phyloP scores from a whole-genome alignment of 1,284 basidiomycete species.

The Ceratobasidium sp. region DNA sequence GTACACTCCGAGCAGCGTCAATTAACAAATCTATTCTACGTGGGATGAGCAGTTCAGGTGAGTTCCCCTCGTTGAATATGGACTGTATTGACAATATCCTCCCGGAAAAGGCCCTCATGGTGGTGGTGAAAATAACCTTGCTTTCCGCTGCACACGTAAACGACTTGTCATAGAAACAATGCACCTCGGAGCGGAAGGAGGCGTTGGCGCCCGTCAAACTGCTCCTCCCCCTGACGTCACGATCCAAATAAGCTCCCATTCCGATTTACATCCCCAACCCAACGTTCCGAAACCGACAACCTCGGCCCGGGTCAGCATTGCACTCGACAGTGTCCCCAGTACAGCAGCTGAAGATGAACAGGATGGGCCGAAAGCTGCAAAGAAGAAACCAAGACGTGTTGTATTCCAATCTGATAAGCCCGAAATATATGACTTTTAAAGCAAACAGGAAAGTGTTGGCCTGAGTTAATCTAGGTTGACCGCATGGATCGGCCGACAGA shows the following conservation, averaged over 20 bases:
- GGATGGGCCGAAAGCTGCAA: constrained; percentile 42
- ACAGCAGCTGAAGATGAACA: constrained; percentile 44
- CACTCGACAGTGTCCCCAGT: constrained; percentile 8
- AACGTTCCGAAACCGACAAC: neutral
- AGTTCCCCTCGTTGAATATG: constrained; percentile 43
- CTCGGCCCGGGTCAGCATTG: constrained; percentile 35
- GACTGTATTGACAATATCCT: neutral
- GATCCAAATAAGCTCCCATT: constrained; percentile 12
- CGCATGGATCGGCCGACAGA: constrained; percentile 1
- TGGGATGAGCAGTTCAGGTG: constrained; percentile 59
- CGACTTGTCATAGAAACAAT: constrained; percentile 91
- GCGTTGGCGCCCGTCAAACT: constrained; percentile 87
- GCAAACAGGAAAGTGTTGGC: too few species aligned
- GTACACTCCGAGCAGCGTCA: constrained; percentile 78
- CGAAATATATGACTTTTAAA: constrained; percentile 72
- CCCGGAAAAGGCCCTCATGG: constrained; percentile 59
- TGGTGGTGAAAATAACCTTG: constrained; percentile 93
- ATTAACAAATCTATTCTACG: constrained; percentile 83
- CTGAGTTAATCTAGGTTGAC: too few species aligned
- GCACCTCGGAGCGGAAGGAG: constrained; percentile 93
- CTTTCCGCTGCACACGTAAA: constrained; percentile 93
- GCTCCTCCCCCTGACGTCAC: constrained; percentile 59
- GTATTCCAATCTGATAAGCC: constrained; percentile 77
- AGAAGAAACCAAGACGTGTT: constrained; percentile 68
- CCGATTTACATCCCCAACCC: neutral